Evolutionary conservation across 2,329 filamentous ascomycete genomes (phyloP).

Genomic region (Exophiala alcalophila): DNA sequence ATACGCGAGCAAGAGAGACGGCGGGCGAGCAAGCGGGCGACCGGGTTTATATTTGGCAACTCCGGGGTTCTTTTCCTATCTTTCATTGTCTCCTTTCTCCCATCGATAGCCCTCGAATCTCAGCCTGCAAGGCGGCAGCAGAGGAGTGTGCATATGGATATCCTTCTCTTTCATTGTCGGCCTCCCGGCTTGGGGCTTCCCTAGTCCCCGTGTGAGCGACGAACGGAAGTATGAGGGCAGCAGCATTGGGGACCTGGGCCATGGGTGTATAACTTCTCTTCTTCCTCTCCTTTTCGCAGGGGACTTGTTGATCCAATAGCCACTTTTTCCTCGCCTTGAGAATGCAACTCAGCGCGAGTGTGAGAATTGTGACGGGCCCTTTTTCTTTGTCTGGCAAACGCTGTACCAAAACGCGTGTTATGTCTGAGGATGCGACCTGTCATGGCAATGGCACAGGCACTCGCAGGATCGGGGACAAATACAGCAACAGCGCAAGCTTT

Average conservation of each 20-base stretch:
- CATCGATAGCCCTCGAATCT: no score
- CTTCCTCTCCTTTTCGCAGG: constrained; percentile 11
- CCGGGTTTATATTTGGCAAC: neutral
- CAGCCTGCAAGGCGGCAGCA: no score
- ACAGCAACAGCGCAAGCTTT: constrained; percentile 12
- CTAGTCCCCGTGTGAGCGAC: no score
- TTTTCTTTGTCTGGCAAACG: constrained; percentile 1
- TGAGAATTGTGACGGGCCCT: no score
- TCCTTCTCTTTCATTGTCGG: no score
- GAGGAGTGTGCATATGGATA: neutral
- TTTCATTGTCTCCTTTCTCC: constrained; percentile 4
- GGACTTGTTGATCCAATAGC: constrained; percentile 6
- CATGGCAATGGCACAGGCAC: neutral
- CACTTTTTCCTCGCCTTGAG: constrained; percentile 5
- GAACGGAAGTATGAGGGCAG: neutral
- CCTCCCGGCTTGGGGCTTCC: no score
- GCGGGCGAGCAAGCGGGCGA: constrained; percentile 13
- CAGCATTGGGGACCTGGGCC: neutral
- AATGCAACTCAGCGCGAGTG: no score
- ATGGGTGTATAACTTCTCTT: constrained; percentile 19
- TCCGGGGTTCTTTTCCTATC: constrained; percentile 8
- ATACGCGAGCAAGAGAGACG: constrained; percentile 14
- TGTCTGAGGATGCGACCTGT: neutral
- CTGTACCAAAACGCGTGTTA: constrained; percentile 3
- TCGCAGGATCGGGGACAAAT: constrained; percentile 1